Evolutionary conservation across 306 rosid species (phyloP).

Genomic region (Dalbergia cultrata): DNA sequence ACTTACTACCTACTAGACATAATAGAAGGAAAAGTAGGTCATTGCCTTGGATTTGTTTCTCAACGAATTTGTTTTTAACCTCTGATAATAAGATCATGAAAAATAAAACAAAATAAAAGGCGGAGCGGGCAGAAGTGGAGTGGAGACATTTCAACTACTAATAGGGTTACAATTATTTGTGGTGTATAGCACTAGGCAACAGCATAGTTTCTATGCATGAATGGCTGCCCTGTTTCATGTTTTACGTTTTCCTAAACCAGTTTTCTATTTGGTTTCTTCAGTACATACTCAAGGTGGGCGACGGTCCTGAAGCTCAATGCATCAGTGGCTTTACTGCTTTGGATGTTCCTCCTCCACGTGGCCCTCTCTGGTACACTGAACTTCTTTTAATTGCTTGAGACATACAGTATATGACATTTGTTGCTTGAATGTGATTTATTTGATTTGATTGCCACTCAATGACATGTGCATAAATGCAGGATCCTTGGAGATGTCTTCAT

Average conservation of each 20-base stretch:
- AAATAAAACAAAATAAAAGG: constrained; percentile 12
- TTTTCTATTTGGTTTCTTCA: constrained; percentile 57
- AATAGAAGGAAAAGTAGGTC: neutral
- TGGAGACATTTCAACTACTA: neutral
- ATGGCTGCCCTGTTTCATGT: constrained; percentile 6
- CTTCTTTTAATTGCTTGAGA: constrained; percentile 24
- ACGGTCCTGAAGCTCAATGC: constrained; percentile 84
- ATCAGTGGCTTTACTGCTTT: constrained; percentile 82
- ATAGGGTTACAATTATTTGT: neutral
- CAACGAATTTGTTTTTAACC: neutral
- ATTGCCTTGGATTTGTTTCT: neutral
- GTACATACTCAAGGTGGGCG: constrained; percentile 82
- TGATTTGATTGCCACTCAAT: constrained; percentile 36
- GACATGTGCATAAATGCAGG: constrained; percentile 61
- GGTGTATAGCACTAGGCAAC: neutral
- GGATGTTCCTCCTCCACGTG: constrained; percentile 94
- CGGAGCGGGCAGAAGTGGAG: neutral
- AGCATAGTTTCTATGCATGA: neutral
- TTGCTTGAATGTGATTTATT: constrained; percentile 33
- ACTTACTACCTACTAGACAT: neutral
- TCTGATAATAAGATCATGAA: neutral
- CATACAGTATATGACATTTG: neutral
- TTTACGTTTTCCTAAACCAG: constrained; percentile 33
- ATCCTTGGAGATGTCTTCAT: constrained; percentile 93
- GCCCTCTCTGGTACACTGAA: constrained; percentile 84